A percentile compares a stretch with the other conserved stretches of the same genome.
These are phyloP conservation scores for Kazachstania taianensis DNA, from an alignment of 805 yeast genomes.

Conservation along the genomic window DNA sequence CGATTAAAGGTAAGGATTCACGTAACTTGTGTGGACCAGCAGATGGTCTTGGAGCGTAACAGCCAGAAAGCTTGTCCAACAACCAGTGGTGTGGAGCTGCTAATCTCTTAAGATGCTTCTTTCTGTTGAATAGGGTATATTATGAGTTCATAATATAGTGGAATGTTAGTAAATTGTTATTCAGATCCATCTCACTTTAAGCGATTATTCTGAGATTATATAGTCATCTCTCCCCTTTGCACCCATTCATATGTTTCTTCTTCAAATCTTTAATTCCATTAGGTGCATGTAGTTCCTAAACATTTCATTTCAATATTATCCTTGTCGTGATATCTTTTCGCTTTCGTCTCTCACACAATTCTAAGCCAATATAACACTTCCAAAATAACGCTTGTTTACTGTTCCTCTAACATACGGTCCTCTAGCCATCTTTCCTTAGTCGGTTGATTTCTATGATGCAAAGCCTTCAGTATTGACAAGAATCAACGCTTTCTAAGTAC, in stretches of 20 bases:
- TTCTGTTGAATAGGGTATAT: conserved; percentile 19
- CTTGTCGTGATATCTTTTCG: too few relatives aligned
- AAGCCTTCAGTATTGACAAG: too few relatives aligned
- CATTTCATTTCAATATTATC: too few relatives aligned
- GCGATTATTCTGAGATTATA: background rate
- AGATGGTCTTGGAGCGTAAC: conserved; percentile 99
- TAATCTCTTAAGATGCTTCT: conserved; percentile 98
- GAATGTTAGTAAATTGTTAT: conserved; percentile 1
- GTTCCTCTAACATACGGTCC: conserved; percentile 66
- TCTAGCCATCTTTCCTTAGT: conserved; percentile 52
- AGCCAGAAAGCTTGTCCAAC: conserved; percentile 99
- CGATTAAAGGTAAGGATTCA: conserved; percentile 94
- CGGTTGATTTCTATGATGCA: background rate
- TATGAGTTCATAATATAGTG: background rate
- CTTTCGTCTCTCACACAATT: too few relatives aligned
- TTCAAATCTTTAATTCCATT: too few relatives aligned
- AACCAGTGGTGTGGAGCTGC: conserved; percentile 99
- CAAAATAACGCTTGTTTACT: too few relatives aligned
- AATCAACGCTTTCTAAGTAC: too few relatives aligned
- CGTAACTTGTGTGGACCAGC: conserved; percentile 99
- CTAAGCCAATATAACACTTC: too few relatives aligned
- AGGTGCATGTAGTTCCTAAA: too few relatives aligned
- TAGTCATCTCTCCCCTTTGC: too few relatives aligned
- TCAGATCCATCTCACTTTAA: too few relatives aligned
- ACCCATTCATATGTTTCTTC: too few relatives aligned